Conservation (phyloP, 2,329 filamentous ascomycete genomes). For the Cephalotrichum gorgonifer region DNA sequence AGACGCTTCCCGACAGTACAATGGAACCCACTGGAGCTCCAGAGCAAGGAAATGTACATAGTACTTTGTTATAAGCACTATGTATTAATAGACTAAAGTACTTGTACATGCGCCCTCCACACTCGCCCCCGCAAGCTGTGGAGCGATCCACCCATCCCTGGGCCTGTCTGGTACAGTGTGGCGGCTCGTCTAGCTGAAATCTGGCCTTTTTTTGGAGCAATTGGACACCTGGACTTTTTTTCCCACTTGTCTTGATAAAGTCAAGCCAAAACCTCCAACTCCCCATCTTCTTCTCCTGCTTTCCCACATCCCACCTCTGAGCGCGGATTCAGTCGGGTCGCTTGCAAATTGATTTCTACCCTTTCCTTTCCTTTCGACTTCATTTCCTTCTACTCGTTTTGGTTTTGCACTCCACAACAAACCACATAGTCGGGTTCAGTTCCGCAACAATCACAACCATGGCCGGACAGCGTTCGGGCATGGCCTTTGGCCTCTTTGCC, state of each 20-base stretch:
- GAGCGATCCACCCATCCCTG: background rate
- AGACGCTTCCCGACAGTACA: no score
- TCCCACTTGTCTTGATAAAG: slow-evolving; percentile 16
- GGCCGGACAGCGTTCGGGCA: slow-evolving; percentile 54
- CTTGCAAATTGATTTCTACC: slow-evolving; percentile 7
- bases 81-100: no score
- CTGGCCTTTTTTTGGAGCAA: slow-evolving; percentile 27
- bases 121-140: no score
- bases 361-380: slow-evolving; percentile 8
- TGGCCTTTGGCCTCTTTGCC: slow-evolving; percentile 80
- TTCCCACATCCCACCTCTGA: slow-evolving; percentile 16
- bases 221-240: slow-evolving; percentile 32
- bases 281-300: slow-evolving; percentile 10
- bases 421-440: background rate
- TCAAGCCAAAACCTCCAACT: slow-evolving; percentile 18
- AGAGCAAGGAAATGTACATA: no score
- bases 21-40: no score
- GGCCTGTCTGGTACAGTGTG: slow-evolving; percentile 3
- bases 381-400: slow-evolving; percentile 12
- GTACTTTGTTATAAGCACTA: no score
- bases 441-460: slow-evolving; percentile 22
- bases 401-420: slow-evolving; percentile 4
- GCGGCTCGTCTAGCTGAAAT: slow-evolving; percentile 26
- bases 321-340: slow-evolving; percentile 14
- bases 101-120: no score